Conservation (phyloP, 1,284 basidiomycete genomes). For the Leccinum angustisporum region DNA sequence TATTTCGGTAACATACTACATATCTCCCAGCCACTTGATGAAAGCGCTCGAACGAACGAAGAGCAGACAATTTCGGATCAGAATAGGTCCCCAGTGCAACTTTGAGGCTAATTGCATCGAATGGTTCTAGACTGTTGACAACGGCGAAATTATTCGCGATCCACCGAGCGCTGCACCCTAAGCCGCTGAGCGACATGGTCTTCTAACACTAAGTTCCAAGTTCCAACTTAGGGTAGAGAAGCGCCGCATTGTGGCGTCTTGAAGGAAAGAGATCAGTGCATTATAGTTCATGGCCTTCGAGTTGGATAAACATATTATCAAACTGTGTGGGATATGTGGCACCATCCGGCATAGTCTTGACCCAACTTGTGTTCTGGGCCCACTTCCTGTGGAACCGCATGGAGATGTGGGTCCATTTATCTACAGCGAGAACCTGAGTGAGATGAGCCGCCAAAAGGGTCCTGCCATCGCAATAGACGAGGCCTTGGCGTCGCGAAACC, state of each 20-base stretch:
- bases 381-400: background rate
- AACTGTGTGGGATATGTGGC: background rate
- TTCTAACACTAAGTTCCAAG: background rate
- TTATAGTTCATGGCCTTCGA: background rate
- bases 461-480: background rate
- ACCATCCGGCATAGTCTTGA: background rate
- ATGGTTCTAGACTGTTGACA: background rate
- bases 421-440: background rate
- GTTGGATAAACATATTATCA: background rate
- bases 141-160: slow-evolving; percentile 1
- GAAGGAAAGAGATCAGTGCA: background rate
- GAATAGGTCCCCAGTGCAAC: background rate
- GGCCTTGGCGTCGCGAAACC: background rate
- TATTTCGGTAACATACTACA: background rate
- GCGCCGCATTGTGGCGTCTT: background rate
- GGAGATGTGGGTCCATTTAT: background rate
- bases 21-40: background rate
- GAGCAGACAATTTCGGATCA: background rate
- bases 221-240: background rate
- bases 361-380: background rate
- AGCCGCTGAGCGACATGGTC: background rate
- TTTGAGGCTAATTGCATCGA: background rate
- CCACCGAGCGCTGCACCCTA: background rate
- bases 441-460: slow-evolving; percentile 3
- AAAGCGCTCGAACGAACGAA: background rate